These are phyloP conservation scores for Hymenoscyphus occultus DNA, from an alignment of 2,329 filamentous ascomycete genomes.

Conservation along the genomic window DNA sequence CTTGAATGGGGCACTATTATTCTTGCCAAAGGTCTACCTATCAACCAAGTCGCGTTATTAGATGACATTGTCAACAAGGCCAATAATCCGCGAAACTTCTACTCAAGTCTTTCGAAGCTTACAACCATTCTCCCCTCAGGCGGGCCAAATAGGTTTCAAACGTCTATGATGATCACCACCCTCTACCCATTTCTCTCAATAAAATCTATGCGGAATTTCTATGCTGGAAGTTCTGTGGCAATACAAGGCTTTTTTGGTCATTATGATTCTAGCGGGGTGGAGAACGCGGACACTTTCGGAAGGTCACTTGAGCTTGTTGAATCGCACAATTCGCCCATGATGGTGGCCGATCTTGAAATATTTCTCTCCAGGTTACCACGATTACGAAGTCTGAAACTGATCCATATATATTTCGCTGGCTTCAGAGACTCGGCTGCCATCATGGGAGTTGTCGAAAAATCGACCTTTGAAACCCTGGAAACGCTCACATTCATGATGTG, in stretches of 20 bases:
- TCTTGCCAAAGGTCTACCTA: not conserved
- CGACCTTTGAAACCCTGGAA: not conserved
- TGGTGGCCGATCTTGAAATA: not conserved
- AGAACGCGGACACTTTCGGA: not conserved
- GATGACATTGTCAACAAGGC: not conserved
- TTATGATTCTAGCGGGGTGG: not conserved
- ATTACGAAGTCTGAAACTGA: not conserved
- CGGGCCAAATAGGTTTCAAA: no score
- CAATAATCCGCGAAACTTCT: not conserved
- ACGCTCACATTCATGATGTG: not conserved
- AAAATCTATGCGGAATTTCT: not conserved
- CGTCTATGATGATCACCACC: not conserved
- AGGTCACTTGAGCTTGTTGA: not conserved
- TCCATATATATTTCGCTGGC: not conserved
- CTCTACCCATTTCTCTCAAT: not conserved
- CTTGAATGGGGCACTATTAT: not conserved
- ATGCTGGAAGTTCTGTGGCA: not conserved
- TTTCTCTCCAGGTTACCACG: not conserved
- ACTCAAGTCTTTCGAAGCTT: not conserved
- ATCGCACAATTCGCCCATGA: not conserved
- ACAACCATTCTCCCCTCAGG: not conserved
- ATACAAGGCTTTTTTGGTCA: not conserved
- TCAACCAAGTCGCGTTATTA: not conserved
- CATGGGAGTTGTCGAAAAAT: not conserved
- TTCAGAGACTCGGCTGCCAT: not conserved